Percentiles rank a stretch among this genome's conserved stretches.
These are phyloP conservation scores for Seiridium cupressi DNA, from an alignment of 2,329 filamentous ascomycete species.

Conservation along the genomic window DNA sequence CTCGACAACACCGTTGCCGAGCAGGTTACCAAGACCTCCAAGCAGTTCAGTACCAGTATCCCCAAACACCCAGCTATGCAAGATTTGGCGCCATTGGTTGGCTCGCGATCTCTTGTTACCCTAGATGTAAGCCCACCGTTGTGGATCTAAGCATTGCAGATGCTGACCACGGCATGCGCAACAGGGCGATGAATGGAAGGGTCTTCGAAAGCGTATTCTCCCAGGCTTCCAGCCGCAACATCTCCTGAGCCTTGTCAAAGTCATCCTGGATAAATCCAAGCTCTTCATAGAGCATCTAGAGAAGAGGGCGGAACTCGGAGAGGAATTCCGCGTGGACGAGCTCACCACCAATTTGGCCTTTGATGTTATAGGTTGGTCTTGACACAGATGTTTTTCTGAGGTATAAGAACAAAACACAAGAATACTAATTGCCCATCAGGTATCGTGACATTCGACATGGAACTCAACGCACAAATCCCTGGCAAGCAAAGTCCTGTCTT, in stretches of 20 bases:
- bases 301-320: background rate
- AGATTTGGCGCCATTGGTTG: conserved; percentile 5
- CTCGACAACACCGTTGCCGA: conserved; percentile 6
- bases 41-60: conserved; percentile 5
- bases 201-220: conserved; percentile 8
- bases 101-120: conserved; percentile 5
- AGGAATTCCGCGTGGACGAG: conserved; percentile 11
- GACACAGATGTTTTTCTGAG: background rate
- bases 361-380: conserved; percentile 13
- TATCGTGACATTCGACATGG: conserved; percentile 6
- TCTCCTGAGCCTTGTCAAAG: conserved; percentile 12
- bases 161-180: background rate
- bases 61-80: conserved; percentile 8
- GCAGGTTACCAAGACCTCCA: conserved; percentile 5
- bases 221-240: conserved; percentile 12
- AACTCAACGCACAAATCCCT: conserved; percentile 9
- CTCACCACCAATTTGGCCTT: conserved; percentile 14
- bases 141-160: no score
- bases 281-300: conserved; percentile 13
- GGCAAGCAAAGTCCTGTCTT: conserved; percentile 2
- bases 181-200: conserved; percentile 10
- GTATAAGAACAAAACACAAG: background rate
- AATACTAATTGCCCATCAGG: background rate
- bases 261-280: conserved; percentile 13
- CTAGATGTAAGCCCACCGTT: conserved; percentile 2